A percentile compares a stretch with the other conserved stretches of the same genome.
Evolutionary conservation across 2,329 filamentous ascomycete species (phyloP).

Genomic region (Lecanosticta acicola): DNA sequence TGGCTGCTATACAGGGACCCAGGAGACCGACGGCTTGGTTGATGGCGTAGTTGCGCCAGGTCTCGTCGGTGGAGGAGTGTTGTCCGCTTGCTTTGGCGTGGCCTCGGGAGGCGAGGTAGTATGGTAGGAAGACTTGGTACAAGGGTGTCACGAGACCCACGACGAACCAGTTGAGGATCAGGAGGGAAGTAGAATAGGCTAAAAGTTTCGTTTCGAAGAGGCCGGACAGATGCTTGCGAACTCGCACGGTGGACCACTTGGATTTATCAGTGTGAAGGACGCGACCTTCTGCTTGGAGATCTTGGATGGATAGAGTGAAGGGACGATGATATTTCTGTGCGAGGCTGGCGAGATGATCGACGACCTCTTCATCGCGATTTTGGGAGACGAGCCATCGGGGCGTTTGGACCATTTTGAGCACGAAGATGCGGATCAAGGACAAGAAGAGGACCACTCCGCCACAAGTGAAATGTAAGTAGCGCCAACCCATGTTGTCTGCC

Average conservation of each 20-base stretch:
- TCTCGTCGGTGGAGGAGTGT: slow-evolving; percentile 45
- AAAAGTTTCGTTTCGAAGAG: slow-evolving; percentile 23
- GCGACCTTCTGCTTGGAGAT: slow-evolving; percentile 18
- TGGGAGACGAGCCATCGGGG: slow-evolving; percentile 24
- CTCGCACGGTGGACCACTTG: slow-evolving; percentile 18
- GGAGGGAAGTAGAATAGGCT: slow-evolving; percentile 21
- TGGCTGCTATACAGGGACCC: slow-evolving; percentile 49
- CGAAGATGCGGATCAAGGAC: slow-evolving; percentile 16
- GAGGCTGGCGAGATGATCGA: slow-evolving; percentile 16
- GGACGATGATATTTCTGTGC: slow-evolving; percentile 19
- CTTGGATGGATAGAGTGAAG: slow-evolving; percentile 15
- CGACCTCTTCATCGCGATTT: slow-evolving; percentile 23
- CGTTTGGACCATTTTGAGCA: slow-evolving; percentile 24
- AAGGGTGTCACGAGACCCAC: slow-evolving; percentile 75
- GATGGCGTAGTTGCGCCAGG: slow-evolving; percentile 68
- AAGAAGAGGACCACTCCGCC: slow-evolving; percentile 21
- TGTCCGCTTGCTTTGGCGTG: slow-evolving; percentile 12
- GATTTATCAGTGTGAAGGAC: slow-evolving; percentile 25
- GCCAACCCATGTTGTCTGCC: slow-evolving; percentile 25
- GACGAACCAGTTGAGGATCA: slow-evolving; percentile 24
- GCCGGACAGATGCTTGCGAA: slow-evolving; percentile 22
- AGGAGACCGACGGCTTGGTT: slow-evolving; percentile 63
- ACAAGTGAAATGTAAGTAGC: slow-evolving; percentile 24
- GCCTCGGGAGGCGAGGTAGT: slow-evolving; percentile 54
- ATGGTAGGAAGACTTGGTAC: slow-evolving; percentile 85